These are phyloP conservation scores for Dactylonectria macrodidyma DNA, from an alignment of 2,329 filamentous ascomycete genomes.

Conservation along the genomic window DNA sequence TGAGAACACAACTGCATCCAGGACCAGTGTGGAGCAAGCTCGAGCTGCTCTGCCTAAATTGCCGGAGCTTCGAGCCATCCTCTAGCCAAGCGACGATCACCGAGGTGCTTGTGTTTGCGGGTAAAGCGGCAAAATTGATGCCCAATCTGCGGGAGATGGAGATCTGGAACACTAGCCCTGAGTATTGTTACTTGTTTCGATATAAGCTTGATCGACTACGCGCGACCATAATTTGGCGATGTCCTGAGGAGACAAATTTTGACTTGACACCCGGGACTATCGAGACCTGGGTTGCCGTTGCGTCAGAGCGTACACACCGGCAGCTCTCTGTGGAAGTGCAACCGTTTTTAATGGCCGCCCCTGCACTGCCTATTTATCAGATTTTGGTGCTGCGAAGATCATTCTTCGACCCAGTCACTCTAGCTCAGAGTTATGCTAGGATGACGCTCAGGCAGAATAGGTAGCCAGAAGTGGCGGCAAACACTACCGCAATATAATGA, in stretches of 20 bases:
- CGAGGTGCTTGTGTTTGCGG: neutral
- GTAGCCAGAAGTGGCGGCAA: too few species aligned
- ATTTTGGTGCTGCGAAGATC: neutral
- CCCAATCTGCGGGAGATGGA: constrained; percentile 15
- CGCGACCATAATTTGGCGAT: constrained; percentile 23
- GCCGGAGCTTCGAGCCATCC: neutral
- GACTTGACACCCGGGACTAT: neutral
- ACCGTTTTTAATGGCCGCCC: neutral
- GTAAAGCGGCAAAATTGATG: neutral
- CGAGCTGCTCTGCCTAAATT: constrained; percentile 8
- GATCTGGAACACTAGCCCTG: constrained; percentile 5
- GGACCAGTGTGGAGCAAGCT: neutral
- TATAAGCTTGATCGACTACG: neutral
- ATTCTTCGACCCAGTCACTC: neutral
- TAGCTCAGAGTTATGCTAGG: neutral
- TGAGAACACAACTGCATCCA: neutral
- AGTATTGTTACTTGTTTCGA: constrained; percentile 15
- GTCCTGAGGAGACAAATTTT: neutral
- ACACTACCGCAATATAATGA: neutral
- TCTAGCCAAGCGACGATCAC: neutral
- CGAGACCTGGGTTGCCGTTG: neutral
- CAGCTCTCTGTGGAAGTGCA: constrained; percentile 1
- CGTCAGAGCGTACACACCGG: neutral
- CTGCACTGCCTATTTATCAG: neutral
- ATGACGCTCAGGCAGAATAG: too few species aligned